phyloP scores from a whole-genome alignment of 192 early-diverging fungal species.

The Mortierella claussenii region DNA sequence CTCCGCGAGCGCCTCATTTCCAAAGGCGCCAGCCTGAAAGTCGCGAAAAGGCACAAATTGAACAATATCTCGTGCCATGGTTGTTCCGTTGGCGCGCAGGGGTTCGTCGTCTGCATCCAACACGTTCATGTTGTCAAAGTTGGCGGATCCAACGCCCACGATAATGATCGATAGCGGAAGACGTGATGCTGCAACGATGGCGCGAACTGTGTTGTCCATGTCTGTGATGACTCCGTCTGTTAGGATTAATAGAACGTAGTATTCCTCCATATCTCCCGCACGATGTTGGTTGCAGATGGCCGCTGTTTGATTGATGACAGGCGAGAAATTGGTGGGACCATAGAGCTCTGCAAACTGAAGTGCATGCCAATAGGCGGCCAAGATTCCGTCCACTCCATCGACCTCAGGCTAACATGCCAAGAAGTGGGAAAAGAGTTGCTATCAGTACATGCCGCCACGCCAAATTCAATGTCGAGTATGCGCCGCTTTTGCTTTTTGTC shows the following conservation, averaged over 20 bases:
- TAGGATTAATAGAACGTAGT: slow-evolving; percentile 43
- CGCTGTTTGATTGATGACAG: slow-evolving; percentile 53
- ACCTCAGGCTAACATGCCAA: slow-evolving; percentile 68
- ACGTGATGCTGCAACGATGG: slow-evolving; percentile 59
- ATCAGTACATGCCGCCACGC: background rate
- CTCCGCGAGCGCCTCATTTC: slow-evolving; percentile 53
- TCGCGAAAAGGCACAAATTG: slow-evolving; percentile 68
- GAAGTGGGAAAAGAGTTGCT: too few relatives aligned
- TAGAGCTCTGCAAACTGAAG: slow-evolving; percentile 56
- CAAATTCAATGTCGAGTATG: too few relatives aligned
- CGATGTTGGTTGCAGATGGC: slow-evolving; percentile 51
- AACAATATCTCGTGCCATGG: slow-evolving; percentile 66
- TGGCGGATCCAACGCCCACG: slow-evolving; percentile 66
- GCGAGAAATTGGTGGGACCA: slow-evolving; percentile 71
- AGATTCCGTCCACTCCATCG: slow-evolving; percentile 63
- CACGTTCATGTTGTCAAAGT: slow-evolving; percentile 66
- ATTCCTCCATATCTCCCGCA: slow-evolving; percentile 47
- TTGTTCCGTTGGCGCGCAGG: slow-evolving; percentile 34
- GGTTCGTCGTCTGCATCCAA: slow-evolving; percentile 65
- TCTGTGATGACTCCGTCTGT: slow-evolving; percentile 51
- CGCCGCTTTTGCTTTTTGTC: too few relatives aligned
- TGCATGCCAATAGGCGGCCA: slow-evolving; percentile 59
- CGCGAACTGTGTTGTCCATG: slow-evolving; percentile 65
- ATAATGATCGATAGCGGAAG: slow-evolving; percentile 67
- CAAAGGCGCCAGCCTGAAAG: slow-evolving; percentile 39